Evolutionary conservation across 306 rosid species (phyloP), one percentile per base, ranked within the genome.

Genomic region (Vicia villosa): DNA sequence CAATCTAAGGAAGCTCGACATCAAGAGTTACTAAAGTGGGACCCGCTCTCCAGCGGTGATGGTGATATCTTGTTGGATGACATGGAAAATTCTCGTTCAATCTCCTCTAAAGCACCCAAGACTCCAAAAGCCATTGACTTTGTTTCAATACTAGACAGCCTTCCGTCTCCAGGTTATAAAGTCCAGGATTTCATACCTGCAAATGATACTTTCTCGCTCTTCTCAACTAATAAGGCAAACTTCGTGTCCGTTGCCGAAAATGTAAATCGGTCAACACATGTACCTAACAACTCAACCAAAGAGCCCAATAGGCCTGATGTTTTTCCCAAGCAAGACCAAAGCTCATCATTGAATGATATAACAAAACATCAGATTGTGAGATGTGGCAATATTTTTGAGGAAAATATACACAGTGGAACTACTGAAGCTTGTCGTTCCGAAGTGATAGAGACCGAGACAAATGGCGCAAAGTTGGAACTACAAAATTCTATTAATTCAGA

Each of bases 31-130:
- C 75, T 84, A 13, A 80, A 83, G 61, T 94, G 92, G 95, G 97
- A 94, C 74, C 91, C 97, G 50, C 66, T 88, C 74, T 85, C 97
- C 69, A 87, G 89, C 64, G 96, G 98, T 22, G 84, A 85, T 72
- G 97, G 99, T 47, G 97, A 94, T 79, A 79, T 94, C 74, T 64
- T 75, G 51, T 77, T 88, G 77, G 96, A 87, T 26, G 92, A 91
- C 75, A 64, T 87, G 74, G 87, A 78, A 11, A 81, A 86, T 60
- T 80, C 95, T 46, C 83, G 83, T 71, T 57, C 74, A 59, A 69
- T 80, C 70, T 78, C 88, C 43, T 62, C n/a, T 66, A 72, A 86
- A 49, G 80, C 58, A 65, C 75, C 95, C 26, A 85, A 84, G 83
- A 46, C 71, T 55, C 69, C 74, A 57, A 90, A 85, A 80, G 84